Percentiles rank a stretch among this genome's conserved stretches.
Evolutionary conservation across 1,284 basidiomycete species (phyloP).

Genomic region (Gomphus sp.): DNA sequence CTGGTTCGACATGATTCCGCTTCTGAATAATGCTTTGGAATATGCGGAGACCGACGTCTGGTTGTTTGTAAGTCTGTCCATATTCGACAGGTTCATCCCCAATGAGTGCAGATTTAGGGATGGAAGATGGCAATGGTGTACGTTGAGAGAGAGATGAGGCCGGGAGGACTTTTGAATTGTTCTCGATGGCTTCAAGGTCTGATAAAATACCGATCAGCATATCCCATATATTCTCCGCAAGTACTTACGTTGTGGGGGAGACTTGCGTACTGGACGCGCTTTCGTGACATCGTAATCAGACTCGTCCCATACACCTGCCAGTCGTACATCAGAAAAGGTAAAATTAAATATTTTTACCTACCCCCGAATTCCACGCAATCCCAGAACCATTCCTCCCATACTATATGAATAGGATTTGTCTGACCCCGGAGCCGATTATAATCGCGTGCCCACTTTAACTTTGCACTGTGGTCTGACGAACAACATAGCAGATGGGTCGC

Average conservation of each 20-base stretch:
- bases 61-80: constrained; percentile 3
- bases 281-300: constrained; percentile 45
- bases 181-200: neutral
- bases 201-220: neutral
- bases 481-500: constrained; percentile 26
- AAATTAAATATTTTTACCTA: constrained; percentile 16
- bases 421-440: constrained; percentile 45
- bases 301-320: constrained; percentile 39
- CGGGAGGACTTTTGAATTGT: neutral
- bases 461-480: constrained; percentile 35
- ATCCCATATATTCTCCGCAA: neutral
- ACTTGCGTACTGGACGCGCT: constrained; percentile 47
- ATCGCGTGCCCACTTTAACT: constrained; percentile 62
- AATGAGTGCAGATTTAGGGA: neutral
- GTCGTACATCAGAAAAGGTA: constrained; percentile 8
- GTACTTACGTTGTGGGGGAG: neutral
- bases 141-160: neutral
- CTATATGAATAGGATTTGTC: constrained; percentile 57
- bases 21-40: neutral
- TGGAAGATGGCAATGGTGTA: constrained; percentile 1
- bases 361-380: constrained; percentile 66
- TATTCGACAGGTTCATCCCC: constrained; percentile 3
- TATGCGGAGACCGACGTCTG: constrained; percentile 1
- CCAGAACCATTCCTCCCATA: constrained; percentile 87
- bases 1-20: neutral